These are phyloP conservation scores for Mycogone perniciosa DNA, from an alignment of 2,329 filamentous ascomycete species.

Conservation along the genomic window DNA sequence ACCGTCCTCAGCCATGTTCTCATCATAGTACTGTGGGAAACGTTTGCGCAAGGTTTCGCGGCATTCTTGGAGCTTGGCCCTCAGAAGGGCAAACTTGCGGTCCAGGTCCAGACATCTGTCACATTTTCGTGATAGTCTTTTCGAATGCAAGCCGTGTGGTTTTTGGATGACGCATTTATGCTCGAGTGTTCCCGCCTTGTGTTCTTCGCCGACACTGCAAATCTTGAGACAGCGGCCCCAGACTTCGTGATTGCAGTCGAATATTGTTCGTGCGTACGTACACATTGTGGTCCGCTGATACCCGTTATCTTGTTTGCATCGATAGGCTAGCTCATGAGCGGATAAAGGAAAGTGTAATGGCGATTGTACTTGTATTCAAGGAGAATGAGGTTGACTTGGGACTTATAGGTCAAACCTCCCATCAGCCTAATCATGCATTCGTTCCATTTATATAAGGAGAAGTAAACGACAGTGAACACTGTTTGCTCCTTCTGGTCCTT, in stretches of 20 bases:
- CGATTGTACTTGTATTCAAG: too few relatives aligned
- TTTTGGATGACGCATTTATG: conserved; percentile 16
- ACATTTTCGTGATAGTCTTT: conserved; percentile 18
- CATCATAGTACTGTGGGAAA: neutral
- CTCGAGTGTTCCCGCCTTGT: conserved; percentile 4
- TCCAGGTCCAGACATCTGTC: conserved; percentile 19
- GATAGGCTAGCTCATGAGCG: neutral
- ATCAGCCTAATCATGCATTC: too few relatives aligned
- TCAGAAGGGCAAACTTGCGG: conserved; percentile 12
- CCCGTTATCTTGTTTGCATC: neutral
- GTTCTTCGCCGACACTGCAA: conserved; percentile 17
- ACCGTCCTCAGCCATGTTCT: neutral
- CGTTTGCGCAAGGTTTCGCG: conserved; percentile 8
- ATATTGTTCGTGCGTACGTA: conserved; percentile 20
- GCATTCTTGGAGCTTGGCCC: conserved; percentile 15
- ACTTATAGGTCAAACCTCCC: too few relatives aligned
- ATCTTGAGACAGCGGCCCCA: conserved; percentile 21
- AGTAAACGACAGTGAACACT: neutral
- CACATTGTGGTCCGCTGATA: conserved; percentile 21
- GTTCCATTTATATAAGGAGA: too few relatives aligned
- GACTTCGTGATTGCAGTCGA: conserved; percentile 20
- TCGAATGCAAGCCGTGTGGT: conserved; percentile 20
- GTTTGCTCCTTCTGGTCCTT: neutral
- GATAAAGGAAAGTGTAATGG: too few relatives aligned
- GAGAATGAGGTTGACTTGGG: too few relatives aligned